Percentiles rank a stretch among this genome's conserved stretches.
Evolutionary conservation across 371 early-diverging fungal species (phyloP).

Genomic region (Mortierella sp.): DNA sequence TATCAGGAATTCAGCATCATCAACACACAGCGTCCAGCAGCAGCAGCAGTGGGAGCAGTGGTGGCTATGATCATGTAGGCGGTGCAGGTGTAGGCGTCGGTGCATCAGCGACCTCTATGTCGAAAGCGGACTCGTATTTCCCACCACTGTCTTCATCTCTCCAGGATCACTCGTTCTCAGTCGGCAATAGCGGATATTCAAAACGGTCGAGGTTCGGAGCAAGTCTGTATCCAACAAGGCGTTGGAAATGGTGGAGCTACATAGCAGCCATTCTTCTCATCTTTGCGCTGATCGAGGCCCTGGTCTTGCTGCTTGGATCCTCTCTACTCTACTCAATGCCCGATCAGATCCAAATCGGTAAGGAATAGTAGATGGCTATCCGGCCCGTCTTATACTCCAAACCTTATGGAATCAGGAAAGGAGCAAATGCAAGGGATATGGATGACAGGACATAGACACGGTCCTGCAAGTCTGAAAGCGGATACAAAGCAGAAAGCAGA

Average conservation of each 20-base stretch:
- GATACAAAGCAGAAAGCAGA: no score
- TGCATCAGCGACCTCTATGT: not conserved
- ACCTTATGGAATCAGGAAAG: no score
- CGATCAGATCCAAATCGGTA: constrained; percentile 66
- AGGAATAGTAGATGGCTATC: constrained; percentile 7
- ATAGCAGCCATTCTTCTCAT: constrained; percentile 54
- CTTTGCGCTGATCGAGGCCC: constrained; percentile 56
- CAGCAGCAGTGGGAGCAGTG: constrained; percentile 9
- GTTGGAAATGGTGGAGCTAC: constrained; percentile 70
- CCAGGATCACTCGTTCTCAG: constrained; percentile 24
- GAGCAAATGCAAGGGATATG: not conserved
- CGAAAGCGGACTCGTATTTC: constrained; percentile 28
- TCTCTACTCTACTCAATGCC: constrained; percentile 56
- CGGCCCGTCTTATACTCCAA: no score
- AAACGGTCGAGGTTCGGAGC: constrained; percentile 35
- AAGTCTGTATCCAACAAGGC: constrained; percentile 19
- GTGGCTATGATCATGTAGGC: constrained; percentile 4
- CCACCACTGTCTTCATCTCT: constrained; percentile 20
- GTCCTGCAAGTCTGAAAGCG: no score
- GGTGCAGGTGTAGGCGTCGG: constrained; percentile 1
- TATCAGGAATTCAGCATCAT: constrained; percentile 1
- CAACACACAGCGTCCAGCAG: constrained; percentile 18
- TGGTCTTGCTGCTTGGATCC: constrained; percentile 57
- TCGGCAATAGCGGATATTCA: constrained; percentile 27
- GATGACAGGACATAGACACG: no score